phyloP scores from a whole-genome alignment of 306 rosid genomes.

The Sechiopsis laciniata region DNA sequence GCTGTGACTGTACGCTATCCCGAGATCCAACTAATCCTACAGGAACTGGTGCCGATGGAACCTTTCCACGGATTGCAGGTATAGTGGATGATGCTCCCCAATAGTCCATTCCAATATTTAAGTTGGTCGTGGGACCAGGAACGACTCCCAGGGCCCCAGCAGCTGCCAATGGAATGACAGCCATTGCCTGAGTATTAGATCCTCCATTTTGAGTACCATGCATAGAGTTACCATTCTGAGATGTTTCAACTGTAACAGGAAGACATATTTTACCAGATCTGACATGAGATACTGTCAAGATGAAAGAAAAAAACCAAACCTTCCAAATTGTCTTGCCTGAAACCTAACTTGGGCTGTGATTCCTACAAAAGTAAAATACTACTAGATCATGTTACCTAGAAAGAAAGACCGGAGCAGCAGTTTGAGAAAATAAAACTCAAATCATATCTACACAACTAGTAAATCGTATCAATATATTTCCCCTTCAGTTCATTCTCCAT shows the following conservation, averaged over 20 bases:
- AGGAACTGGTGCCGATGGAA: constrained; percentile 52
- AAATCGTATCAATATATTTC: neutral
- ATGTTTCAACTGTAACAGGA: constrained; percentile 56
- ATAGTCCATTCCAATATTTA: constrained; percentile 98
- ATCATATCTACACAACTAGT: neutral
- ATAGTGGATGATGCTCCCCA: constrained; percentile 75
- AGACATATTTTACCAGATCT: constrained; percentile 13
- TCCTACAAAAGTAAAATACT: constrained; percentile 44
- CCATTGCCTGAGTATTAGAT: constrained; percentile 63
- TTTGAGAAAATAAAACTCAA: neutral
- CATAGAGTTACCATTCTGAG: constrained; percentile 71
- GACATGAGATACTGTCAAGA: constrained; percentile 3
- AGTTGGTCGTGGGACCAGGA: constrained; percentile 86
- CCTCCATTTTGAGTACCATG: constrained; percentile 79
- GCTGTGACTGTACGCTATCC: constrained; percentile 81
- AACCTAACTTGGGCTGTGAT: constrained; percentile 68
- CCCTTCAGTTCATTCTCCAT: neutral
- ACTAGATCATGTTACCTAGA: constrained; percentile 8
- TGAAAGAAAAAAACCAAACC: constrained; percentile 45
- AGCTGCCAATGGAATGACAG: constrained; percentile 56
- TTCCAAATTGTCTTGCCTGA: constrained; percentile 73
- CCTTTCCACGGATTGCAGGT: constrained; percentile 71
- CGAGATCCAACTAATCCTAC: constrained; percentile 81
- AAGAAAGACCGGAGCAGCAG: constrained; percentile 11
- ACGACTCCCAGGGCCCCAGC: constrained; percentile 62